These are phyloP conservation scores for Lepidium africanum DNA, from an alignment of 345 rosid genomes.

Conservation along the genomic window DNA sequence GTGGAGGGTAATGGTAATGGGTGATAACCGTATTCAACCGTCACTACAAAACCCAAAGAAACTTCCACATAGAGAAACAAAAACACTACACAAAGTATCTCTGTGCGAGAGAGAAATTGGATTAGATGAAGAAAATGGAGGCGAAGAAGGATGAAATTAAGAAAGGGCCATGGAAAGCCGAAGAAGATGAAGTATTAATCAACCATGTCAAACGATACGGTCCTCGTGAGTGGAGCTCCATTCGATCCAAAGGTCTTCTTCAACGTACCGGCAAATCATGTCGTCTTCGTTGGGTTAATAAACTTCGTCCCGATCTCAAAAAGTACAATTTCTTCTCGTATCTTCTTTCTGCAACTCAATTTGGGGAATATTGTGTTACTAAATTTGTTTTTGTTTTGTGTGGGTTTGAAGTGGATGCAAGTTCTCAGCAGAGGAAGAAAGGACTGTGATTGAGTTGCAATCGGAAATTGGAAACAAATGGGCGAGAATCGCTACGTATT, in stretches of 20 bases:
- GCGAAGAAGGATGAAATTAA: slow-evolving; percentile 41
- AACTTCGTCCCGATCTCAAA: slow-evolving; percentile 87
- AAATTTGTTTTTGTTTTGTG: neutral
- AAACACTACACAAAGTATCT: too few species aligned
- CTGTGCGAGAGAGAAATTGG: neutral
- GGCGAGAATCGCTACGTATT: slow-evolving; percentile 86
- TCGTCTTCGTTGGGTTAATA: slow-evolving; percentile 98
- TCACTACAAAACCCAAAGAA: slow-evolving; percentile 21
- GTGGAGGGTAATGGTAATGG: slow-evolving; percentile 28
- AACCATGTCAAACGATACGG: slow-evolving; percentile 71
- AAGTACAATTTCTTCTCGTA: slow-evolving; percentile 26
- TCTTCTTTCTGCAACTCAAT: neutral
- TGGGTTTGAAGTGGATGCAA: slow-evolving; percentile 64
- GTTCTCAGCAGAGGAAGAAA: slow-evolving; percentile 83
- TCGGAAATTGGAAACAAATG: slow-evolving; percentile 82
- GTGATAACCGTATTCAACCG: slow-evolving; percentile 42
- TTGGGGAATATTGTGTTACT: too few species aligned
- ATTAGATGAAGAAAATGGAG: slow-evolving; percentile 33
- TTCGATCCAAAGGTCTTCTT: slow-evolving; percentile 96
- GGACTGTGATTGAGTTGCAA: slow-evolving; percentile 82
- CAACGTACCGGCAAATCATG: slow-evolving; percentile 89
- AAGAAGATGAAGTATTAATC: slow-evolving; percentile 73
- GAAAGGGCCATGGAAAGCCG: slow-evolving; percentile 94
- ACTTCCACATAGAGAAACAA: neutral
- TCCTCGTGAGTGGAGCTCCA: slow-evolving; percentile 98